These are phyloP conservation scores for Hypoxylon subgilvum DNA, from an alignment of 495 filamentous ascomycete species.

Conservation along the genomic window DNA sequence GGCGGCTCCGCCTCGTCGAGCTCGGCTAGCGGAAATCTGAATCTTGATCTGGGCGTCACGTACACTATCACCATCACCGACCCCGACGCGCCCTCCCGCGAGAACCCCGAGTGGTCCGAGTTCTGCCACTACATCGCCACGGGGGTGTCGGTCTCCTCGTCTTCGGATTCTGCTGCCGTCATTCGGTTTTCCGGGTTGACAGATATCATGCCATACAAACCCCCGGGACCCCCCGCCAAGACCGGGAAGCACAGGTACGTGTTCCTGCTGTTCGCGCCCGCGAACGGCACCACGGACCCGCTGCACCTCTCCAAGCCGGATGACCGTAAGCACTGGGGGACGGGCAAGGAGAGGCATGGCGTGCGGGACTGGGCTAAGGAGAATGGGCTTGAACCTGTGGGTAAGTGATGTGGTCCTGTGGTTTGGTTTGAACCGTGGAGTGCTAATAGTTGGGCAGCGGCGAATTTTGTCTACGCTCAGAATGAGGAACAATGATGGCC, in stretches of 20 bases:
- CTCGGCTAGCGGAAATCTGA: not conserved
- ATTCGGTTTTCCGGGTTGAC: constrained; percentile 37
- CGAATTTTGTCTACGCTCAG: constrained; percentile 70
- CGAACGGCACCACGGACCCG: constrained; percentile 46
- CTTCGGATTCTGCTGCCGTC: constrained; percentile 10
- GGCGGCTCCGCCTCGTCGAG: not conserved
- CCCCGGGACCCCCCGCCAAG: constrained; percentile 66
- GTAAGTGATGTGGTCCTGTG: constrained; percentile 47
- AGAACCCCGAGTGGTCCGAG: constrained; percentile 70
- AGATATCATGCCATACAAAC: constrained; percentile 63
- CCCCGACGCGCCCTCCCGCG: constrained; percentile 70
- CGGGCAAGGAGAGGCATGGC: constrained; percentile 59
- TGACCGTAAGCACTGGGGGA: constrained; percentile 69
- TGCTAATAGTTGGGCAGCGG: constrained; percentile 48
- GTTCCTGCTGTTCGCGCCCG: constrained; percentile 61
- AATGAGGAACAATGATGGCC: constrained; percentile 63
- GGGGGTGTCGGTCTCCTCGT: constrained; percentile 26
- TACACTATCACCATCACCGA: constrained; percentile 65
- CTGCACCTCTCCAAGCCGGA: constrained; percentile 59
- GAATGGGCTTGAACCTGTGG: constrained; percentile 65
- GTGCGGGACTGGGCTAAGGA: constrained; percentile 68
- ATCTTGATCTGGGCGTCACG: constrained; percentile 5
- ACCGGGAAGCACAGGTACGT: constrained; percentile 75
- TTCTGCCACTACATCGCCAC: constrained; percentile 75
- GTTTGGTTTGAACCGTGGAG: not conserved